Evolutionary conservation across 768 basidiomycete species (phyloP).

Genomic region (Pleurotus citrinopileatus): DNA sequence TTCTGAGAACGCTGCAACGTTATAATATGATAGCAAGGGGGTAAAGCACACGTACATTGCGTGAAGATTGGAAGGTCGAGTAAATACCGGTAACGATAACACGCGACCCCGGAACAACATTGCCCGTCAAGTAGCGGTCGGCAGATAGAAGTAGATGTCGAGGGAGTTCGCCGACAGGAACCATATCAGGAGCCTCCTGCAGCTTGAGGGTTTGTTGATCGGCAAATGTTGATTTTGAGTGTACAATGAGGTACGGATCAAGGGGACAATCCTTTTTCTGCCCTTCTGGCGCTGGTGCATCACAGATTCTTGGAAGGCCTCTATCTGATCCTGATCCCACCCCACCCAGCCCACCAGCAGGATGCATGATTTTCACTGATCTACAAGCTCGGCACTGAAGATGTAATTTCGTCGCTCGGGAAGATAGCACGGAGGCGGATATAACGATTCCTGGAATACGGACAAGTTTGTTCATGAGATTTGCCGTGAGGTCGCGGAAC

Average conservation of each 20-base stretch:
- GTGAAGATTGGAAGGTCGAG: slow-evolving; percentile 89
- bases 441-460: slow-evolving; percentile 98
- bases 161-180: slow-evolving; percentile 97
- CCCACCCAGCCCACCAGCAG: slow-evolving; percentile 77
- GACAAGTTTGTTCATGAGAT: slow-evolving; percentile 94
- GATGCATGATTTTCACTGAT: slow-evolving; percentile 73
- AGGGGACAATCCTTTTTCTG: slow-evolving; percentile 93
- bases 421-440: slow-evolving; percentile 90
- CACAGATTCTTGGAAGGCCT: slow-evolving; percentile 85
- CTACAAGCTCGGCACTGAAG: slow-evolving; percentile 93
- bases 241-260: slow-evolving; percentile 94
- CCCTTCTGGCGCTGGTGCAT: slow-evolving; percentile 74
- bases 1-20: slow-evolving; percentile 44
- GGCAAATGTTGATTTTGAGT: slow-evolving; percentile 90
- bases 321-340: slow-evolving; percentile 84
- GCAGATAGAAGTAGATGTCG: slow-evolving; percentile 91
- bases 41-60: slow-evolving; percentile 54
- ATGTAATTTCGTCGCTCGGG: slow-evolving; percentile 88
- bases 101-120: slow-evolving; percentile 94
- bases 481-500: slow-evolving; percentile 91
- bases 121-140: slow-evolving; percentile 88
- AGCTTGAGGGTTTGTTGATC: slow-evolving; percentile 97
- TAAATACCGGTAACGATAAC: slow-evolving; percentile 96
- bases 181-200: slow-evolving; percentile 99
- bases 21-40: background rate